Evolutionary conservation across 345 rosid genomes (phyloP).

Genomic region (Viola odorata): DNA sequence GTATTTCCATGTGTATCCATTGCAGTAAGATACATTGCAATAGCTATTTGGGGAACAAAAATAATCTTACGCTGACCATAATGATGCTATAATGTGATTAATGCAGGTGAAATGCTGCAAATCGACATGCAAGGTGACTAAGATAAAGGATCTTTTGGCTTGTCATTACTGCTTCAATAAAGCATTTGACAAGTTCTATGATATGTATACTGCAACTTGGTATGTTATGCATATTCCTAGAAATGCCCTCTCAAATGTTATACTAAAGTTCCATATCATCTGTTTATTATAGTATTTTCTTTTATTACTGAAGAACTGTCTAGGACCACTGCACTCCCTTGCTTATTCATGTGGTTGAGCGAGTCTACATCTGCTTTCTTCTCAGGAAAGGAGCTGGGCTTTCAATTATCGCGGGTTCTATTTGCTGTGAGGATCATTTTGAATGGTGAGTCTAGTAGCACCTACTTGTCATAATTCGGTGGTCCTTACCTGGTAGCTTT

Average conservation of each 20-base stretch:
- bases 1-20: background rate
- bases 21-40: too few species aligned
- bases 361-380: background rate
- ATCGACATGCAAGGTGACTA: constrained; percentile 59
- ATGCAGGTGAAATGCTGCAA: constrained; percentile 73
- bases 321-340: background rate
- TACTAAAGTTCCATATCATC: too few species aligned
- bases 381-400: constrained; percentile 55
- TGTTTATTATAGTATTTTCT: too few species aligned
- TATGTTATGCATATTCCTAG: constrained; percentile 18
- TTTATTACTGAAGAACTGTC: too few species aligned
- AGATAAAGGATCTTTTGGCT: constrained; percentile 55
- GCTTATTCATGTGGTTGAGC: background rate
- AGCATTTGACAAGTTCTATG: constrained; percentile 65
- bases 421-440: constrained; percentile 75
- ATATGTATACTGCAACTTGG: constrained; percentile 68
- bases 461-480: background rate
- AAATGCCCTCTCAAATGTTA: background rate
- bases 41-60: background rate
- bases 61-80: background rate
- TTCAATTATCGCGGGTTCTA: constrained; percentile 49
- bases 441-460: constrained; percentile 34
- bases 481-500: too few species aligned
- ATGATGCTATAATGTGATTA: constrained; percentile 6
- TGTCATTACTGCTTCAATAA: constrained; percentile 66